A percentile compares a stretch with the other conserved stretches of the same genome.
Conservation (phyloP, 192 early-diverging fungal species). For the Backusella macrospora region DNA sequence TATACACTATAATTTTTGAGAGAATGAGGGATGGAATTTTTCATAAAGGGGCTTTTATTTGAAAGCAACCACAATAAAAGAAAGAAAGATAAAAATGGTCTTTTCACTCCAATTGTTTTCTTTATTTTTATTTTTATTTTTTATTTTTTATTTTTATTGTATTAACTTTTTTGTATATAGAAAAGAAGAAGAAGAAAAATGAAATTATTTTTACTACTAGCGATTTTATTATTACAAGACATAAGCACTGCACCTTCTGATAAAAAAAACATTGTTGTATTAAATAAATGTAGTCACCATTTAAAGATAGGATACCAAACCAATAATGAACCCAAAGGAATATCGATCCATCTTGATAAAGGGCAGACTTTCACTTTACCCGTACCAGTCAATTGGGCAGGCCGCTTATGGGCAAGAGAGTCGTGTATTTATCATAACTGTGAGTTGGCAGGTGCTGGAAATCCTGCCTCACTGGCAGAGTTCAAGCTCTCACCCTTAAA, state of each 20-base stretch:
- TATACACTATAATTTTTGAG: neutral
- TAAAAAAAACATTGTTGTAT: conserved; percentile 19
- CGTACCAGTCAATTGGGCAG: conserved; percentile 16
- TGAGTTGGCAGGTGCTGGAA: conserved; percentile 19
- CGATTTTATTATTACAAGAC: neutral
- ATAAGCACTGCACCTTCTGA: neutral
- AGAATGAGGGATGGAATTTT: conserved; percentile 17
- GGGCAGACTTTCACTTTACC: neutral
- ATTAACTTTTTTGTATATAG: neutral
- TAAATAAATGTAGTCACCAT: conserved; percentile 8
- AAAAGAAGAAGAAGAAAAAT: neutral
- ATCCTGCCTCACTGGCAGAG: conserved; percentile 35
- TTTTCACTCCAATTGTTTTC: no score
- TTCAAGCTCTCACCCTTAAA: conserved; percentile 25
- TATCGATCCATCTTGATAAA: neutral
- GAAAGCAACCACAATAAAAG: neutral
- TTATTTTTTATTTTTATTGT: neutral
- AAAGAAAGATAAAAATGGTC: neutral
- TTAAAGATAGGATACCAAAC: conserved; percentile 18
- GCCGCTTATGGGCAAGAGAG: conserved; percentile 24
- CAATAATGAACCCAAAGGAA: neutral
- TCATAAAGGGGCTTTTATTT: conserved; percentile 4
- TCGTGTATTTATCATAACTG: neutral
- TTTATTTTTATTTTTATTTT: no score
- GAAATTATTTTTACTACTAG: neutral